Evolutionary conservation across 352 stramenopile species (phyloP).

Genomic region (Phytopythium helicoides): DNA sequence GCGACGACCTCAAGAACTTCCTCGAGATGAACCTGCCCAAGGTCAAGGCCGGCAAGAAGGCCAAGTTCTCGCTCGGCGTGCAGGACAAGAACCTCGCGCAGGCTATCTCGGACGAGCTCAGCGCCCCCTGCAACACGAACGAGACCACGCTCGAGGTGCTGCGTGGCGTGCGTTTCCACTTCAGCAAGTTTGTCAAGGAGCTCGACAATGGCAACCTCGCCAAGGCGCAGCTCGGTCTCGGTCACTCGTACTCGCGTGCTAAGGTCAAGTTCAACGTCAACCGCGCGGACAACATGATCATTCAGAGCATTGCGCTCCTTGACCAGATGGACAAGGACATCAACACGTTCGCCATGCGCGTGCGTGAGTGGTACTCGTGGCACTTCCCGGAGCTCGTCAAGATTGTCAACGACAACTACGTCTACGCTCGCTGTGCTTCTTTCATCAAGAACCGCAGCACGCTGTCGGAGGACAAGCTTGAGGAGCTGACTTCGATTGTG

Average conservation of each 20-base stretch:
- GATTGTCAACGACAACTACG: conserved; percentile 99
- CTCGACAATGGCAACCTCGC: conserved; percentile 94
- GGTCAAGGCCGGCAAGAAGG: conserved; percentile 90
- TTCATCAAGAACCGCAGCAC: conserved; percentile 95
- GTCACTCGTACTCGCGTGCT: conserved; percentile 98
- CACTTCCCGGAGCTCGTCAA: conserved; percentile 99
- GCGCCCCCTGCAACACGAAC: conserved; percentile 95
- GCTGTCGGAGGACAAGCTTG: conserved; percentile 77
- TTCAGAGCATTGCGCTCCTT: conserved; percentile 98
- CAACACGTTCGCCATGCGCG: conserved; percentile 99
- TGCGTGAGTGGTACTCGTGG: conserved; percentile 99
- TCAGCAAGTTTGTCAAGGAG: conserved; percentile 98
- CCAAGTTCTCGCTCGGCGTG: conserved; percentile 88
- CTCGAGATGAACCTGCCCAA: conserved; percentile 99
- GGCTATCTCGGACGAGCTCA: conserved; percentile 95
- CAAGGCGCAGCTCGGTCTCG: conserved; percentile 99
- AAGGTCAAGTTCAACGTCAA: conserved; percentile 99
- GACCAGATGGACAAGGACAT: conserved; percentile 99
- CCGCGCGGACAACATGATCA: conserved; percentile 99
- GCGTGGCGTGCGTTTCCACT: conserved; percentile 96
- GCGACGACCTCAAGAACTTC: conserved; percentile 97
- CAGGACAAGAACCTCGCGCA: conserved; percentile 93
- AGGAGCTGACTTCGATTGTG: conserved; percentile 91
- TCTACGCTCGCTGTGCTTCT: conserved; percentile 96
- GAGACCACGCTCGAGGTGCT: conserved; percentile 97